These are phyloP conservation scores for Mycena rebaudengoi DNA, from an alignment of 768 basidiomycete species.

Conservation along the genomic window DNA sequence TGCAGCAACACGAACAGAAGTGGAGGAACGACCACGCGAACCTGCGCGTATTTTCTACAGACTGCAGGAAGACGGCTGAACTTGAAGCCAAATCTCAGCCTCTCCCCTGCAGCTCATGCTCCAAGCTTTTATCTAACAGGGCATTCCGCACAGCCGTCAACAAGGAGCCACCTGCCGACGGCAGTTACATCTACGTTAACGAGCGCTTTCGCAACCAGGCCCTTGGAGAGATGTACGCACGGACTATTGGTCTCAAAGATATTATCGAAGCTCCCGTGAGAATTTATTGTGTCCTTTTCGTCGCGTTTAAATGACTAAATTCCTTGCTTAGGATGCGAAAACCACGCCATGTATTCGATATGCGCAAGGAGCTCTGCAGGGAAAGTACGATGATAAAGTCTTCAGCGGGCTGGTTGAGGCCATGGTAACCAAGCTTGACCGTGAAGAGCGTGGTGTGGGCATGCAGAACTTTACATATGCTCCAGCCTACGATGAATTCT, in stretches of 20 bases:
- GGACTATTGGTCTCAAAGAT: background rate
- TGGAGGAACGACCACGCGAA: slow-evolving; percentile 4
- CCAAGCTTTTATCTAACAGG: background rate
- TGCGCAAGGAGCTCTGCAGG: slow-evolving; percentile 27
- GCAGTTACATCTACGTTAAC: slow-evolving; percentile 2
- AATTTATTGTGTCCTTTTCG: background rate
- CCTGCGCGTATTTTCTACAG: slow-evolving; percentile 4
- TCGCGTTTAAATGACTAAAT: background rate
- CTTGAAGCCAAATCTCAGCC: background rate
- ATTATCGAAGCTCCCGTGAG: slow-evolving; percentile 4
- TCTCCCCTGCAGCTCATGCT: background rate
- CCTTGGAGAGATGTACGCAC: background rate
- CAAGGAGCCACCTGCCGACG: background rate
- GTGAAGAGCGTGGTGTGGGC: slow-evolving; percentile 37
- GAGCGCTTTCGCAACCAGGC: background rate
- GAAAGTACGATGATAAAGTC: slow-evolving; percentile 36
- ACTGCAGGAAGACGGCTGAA: background rate
- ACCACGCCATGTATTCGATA: slow-evolving; percentile 17
- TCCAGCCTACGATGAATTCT: slow-evolving; percentile 40
- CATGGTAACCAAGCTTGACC: slow-evolving; percentile 33
- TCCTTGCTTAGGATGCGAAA: background rate
- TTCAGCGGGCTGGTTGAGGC: slow-evolving; percentile 41
- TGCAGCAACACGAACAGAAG: slow-evolving; percentile 3
- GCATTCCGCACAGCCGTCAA: background rate
- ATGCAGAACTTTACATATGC: slow-evolving; percentile 46